A percentile compares a stretch with the other conserved stretches of the same genome.
Evolutionary conservation across 352 stramenopile species (phyloP).

Genomic region (Phytophthora vignae): DNA sequence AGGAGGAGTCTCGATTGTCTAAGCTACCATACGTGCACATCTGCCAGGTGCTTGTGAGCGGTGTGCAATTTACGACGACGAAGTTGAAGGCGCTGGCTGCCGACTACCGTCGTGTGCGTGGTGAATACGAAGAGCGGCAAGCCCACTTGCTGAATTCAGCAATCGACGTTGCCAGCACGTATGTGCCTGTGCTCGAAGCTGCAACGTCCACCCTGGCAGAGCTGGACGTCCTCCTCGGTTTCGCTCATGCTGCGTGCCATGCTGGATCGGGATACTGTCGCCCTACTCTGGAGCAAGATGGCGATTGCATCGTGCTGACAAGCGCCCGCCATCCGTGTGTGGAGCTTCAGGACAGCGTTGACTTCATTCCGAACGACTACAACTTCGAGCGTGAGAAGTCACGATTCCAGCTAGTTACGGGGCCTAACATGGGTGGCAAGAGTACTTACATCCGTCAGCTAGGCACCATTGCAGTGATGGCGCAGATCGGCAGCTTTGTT

Average conservation of each 20-base stretch:
- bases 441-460: constrained; percentile 98
- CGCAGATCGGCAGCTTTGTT: constrained; percentile 98
- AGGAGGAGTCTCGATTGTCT: constrained; percentile 92
- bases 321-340: constrained; percentile 97
- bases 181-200: constrained; percentile 95
- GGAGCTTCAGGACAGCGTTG: constrained; percentile 95
- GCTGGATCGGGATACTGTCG: constrained; percentile 85
- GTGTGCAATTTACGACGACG: constrained; percentile 97
- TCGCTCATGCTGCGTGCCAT: constrained; percentile 95
- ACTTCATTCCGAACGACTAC: constrained; percentile 99
- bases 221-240: constrained; percentile 95
- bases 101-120: constrained; percentile 85
- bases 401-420: constrained; percentile 96
- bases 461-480: constrained; percentile 95
- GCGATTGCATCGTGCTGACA: constrained; percentile 74
- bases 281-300: constrained; percentile 63
- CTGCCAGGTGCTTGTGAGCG: constrained; percentile 96
- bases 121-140: constrained; percentile 94
- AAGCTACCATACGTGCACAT: constrained; percentile 91
- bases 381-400: constrained; percentile 82
- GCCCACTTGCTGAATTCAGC: constrained; percentile 91
- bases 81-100: constrained; percentile 88
- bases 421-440: constrained; percentile 99
- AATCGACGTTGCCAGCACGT: constrained; percentile 96
- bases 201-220: constrained; percentile 88